Base-by-base conservation (phyloP, 1,284 basidiomycete species). In the Singerocomus inundabilis region DNA sequence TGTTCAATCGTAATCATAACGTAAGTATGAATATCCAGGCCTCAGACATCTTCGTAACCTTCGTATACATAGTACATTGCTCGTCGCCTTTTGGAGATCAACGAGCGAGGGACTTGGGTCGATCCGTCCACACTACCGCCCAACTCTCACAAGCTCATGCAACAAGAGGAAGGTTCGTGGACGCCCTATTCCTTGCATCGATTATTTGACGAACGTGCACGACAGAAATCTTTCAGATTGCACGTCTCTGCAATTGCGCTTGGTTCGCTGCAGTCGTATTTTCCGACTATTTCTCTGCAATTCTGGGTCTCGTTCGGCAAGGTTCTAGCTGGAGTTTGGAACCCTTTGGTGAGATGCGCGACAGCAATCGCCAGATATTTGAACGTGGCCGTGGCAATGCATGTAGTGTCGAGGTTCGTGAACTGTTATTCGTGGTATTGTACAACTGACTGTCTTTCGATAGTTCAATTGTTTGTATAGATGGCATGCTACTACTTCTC, bases 1-100 rank as follows among this genome's bases (percentile, higher is more conserved):
- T 93, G 15, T 93, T 95, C 75, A 88, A 79, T 59, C 76, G 90
- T 18, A 91, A 92, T 58, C 92, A 95, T 69, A 95, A 95, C 62
- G 88, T 89, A 53, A 56, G 82, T 37, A 10, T 11, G 6, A 31
- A 4, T 18, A 15, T 48, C 37, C 21, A 10, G 8, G 18, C 8
- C 18, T 21, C 35, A 4, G 6, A 3, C 15, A 24, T 40, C 6
- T 28, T 32, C 15, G 48, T 39, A 25, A 47, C n/a, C 4, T 32
- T 36, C 18, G 29, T 37, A 2, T 39, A 21, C 21, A 21, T 4
- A 91, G 88, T 91, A 86, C 64, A 91, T 95, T 56, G 90, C 86
- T 6, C 74, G 75, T 54, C 88, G 84, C 57, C 71, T 95, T 5
- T 73, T 88, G 51, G 81, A 87, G 61, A 84, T 93, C 60, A 92